Percentiles rank a stretch among this genome's conserved stretches.
phyloP scores from a whole-genome alignment of 2,329 filamentous ascomycete genomes.

The Botrytis cinerea region DNA sequence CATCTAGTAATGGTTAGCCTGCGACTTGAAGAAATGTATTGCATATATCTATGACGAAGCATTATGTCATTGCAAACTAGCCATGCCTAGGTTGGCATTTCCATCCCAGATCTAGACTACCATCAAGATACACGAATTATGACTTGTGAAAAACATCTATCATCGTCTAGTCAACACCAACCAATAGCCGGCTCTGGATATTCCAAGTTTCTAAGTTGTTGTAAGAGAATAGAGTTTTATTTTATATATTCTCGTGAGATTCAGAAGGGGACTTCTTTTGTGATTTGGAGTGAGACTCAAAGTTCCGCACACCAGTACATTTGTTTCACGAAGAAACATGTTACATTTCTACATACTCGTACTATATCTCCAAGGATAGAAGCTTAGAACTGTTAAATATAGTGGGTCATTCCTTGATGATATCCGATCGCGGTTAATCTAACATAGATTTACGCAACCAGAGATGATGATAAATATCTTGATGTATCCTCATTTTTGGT shows the following conservation, averaged over 20 bases:
- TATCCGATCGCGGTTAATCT: neutral
- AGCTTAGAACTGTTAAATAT: accelerated
- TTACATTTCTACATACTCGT: neutral
- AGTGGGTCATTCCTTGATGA: neutral
- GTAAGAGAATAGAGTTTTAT: neutral
- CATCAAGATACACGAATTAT: no score
- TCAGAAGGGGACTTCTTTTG: neutral
- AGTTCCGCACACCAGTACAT: neutral
- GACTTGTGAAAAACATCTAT: no score
- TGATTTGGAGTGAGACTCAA: neutral
- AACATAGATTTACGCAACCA: neutral
- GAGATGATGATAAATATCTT: neutral
- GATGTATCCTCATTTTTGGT: neutral
- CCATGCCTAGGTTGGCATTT: no score
- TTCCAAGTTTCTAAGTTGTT: neutral
- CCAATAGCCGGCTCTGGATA: neutral
- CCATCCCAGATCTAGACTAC: no score
- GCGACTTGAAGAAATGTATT: no score
- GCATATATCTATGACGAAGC: no score
- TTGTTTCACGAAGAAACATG: neutral
- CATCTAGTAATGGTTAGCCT: no score
- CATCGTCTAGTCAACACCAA: neutral
- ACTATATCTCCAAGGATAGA: neutral
- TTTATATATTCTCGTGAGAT: neutral
- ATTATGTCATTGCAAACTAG: no score